Conservation (phyloP, 108 stramenopile species). For the Skeletonema menzelii region DNA sequence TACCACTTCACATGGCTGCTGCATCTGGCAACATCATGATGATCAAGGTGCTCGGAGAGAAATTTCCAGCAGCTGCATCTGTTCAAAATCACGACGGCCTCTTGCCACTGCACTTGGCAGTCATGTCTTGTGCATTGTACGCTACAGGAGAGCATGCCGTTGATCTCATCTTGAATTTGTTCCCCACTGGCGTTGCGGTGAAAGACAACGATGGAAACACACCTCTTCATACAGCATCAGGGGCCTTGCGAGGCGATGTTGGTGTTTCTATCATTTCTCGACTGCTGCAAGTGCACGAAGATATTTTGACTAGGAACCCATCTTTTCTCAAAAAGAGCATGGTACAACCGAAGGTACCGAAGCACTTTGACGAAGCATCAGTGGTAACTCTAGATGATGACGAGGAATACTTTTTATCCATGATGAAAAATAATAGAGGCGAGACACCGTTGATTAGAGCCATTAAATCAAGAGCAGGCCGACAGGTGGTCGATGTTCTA, state of each 20-base stretch:
- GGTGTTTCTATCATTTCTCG: constrained; percentile 71
- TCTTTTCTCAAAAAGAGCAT: constrained; percentile 15
- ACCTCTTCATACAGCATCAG: constrained; percentile 78
- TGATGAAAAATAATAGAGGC: constrained; percentile 63
- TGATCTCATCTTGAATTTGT: constrained; percentile 53
- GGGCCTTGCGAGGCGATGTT: constrained; percentile 55
- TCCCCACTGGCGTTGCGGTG: constrained; percentile 71
- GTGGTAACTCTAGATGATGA: constrained; percentile 33
- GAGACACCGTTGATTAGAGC: constrained; percentile 70
- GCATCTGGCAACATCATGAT: constrained; percentile 74
- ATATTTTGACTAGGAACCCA: constrained; percentile 35
- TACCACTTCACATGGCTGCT: constrained; percentile 85
- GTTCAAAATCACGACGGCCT: constrained; percentile 88
- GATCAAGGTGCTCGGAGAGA: constrained; percentile 71
- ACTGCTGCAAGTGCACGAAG: constrained; percentile 65
- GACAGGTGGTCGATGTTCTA: constrained; percentile 75
- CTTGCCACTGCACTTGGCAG: constrained; percentile 77
- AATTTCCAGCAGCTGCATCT: constrained; percentile 79
- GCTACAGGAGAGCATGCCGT: constrained; percentile 29
- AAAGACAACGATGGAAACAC: constrained; percentile 83
- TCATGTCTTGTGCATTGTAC: constrained; percentile 55
- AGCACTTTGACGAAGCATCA: constrained; percentile 47
- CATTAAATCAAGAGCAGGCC: constrained; percentile 59
- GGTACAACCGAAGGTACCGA: constrained; percentile 17
- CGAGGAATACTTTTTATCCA: constrained; percentile 1